Conservation (phyloP, 163 green algal species). For the Chloroidium sp. region DNA sequence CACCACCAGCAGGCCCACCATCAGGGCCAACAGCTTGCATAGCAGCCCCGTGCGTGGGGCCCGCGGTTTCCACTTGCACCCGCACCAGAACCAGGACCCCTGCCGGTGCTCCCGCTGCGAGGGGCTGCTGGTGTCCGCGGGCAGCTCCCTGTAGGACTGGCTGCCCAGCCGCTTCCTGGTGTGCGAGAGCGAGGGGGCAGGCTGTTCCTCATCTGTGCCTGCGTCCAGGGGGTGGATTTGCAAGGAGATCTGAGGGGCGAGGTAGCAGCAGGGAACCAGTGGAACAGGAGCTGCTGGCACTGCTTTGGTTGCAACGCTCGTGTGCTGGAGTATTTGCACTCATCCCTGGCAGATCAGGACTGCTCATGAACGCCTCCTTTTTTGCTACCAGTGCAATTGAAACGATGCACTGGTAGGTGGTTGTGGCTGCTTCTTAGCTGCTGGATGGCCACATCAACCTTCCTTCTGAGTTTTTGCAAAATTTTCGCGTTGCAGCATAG, state of each 20-base stretch:
- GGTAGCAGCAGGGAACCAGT: too few relatives aligned
- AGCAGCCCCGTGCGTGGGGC: constrained; percentile 12
- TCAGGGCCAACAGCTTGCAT: constrained; percentile 32
- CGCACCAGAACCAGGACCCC: background rate
- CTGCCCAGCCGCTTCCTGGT: background rate
- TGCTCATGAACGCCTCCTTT: too few relatives aligned
- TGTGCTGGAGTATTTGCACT: too few relatives aligned
- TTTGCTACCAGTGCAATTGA: too few relatives aligned
- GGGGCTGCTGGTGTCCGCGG: too few relatives aligned
- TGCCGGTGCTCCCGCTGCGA: background rate
- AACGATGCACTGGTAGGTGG: too few relatives aligned
- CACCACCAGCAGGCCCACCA: constrained; percentile 29
- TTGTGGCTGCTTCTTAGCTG: background rate
- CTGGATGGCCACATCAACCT: background rate
- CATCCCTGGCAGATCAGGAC: too few relatives aligned
- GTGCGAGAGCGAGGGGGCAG: background rate
- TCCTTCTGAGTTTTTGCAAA: background rate
- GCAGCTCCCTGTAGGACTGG: background rate
- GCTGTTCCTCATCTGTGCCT: background rate
- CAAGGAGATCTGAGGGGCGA: too few relatives aligned
- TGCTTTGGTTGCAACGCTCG: too few relatives aligned
- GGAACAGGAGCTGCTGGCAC: too few relatives aligned
- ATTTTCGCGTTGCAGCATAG: too few relatives aligned
- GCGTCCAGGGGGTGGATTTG: background rate
- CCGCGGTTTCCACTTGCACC: background rate